Percentiles rank a stretch among this genome's conserved stretches.
Conservation (phyloP, 306 rosid species). For the Pterocarpus macrocarpus region DNA sequence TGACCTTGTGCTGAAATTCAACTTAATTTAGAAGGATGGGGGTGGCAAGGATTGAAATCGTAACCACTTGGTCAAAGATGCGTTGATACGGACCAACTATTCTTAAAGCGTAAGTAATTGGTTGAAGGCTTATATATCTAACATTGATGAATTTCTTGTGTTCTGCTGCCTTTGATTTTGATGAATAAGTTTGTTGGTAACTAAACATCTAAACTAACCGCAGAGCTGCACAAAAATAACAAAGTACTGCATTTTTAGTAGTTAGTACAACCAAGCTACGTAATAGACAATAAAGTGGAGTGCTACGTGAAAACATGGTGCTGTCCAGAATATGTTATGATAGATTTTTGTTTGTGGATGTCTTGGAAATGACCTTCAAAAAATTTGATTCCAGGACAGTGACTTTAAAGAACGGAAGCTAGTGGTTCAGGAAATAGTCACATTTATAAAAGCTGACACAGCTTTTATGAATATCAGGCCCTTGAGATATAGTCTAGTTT, state of each 20-base stretch:
- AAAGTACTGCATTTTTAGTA: slow-evolving; percentile 23
- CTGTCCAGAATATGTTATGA: slow-evolving; percentile 33
- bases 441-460: slow-evolving; percentile 85
- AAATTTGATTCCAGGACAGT: slow-evolving; percentile 71
- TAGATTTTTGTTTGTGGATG: slow-evolving; percentile 42
- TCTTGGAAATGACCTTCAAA: slow-evolving; percentile 51
- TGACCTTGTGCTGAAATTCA: slow-evolving; percentile 7
- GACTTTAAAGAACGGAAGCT: slow-evolving; percentile 96
- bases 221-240: slow-evolving; percentile 18
- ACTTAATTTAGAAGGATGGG: slow-evolving; percentile 20
- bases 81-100: not conserved
- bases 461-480: slow-evolving; percentile 89
- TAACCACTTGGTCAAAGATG: not conserved
- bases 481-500: slow-evolving; percentile 79
- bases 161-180: too few relatives aligned
- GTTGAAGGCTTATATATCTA: slow-evolving; percentile 15
- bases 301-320: slow-evolving; percentile 24
- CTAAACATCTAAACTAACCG: slow-evolving; percentile 10
- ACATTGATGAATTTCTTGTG: slow-evolving; percentile 2
- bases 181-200: not conserved
- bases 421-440: slow-evolving; percentile 88
- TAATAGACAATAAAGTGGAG: slow-evolving; percentile 24
- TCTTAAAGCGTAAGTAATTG: not conserved
- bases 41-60: not conserved
- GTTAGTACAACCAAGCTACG: slow-evolving; percentile 9